These are phyloP conservation scores for Pythium apleroticum DNA, from an alignment of 352 stramenopile species.

Conservation along the genomic window DNA sequence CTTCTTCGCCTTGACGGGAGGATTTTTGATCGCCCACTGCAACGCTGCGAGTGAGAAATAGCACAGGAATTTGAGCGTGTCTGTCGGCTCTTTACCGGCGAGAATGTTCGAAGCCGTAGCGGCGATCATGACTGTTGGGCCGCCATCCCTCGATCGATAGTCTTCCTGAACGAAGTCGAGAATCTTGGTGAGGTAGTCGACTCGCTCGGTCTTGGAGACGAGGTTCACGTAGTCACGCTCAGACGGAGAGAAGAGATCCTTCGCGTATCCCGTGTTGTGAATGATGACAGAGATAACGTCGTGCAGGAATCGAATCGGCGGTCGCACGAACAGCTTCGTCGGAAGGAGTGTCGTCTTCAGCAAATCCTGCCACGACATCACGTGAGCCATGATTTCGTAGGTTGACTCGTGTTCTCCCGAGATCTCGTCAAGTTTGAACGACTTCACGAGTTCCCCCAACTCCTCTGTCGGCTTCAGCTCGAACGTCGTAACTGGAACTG, in stretches of 20 bases:
- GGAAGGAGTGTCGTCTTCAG: conserved; percentile 68
- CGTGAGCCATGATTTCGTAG: conserved; percentile 57
- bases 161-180: conserved; percentile 69
- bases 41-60: conserved; percentile 63
- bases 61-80: conserved; percentile 78
- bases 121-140: conserved; percentile 46
- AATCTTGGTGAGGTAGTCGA: conserved; percentile 73
- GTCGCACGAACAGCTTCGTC: conserved; percentile 68
- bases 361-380: conserved; percentile 81
- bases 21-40: conserved; percentile 45
- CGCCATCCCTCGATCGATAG: conserved; percentile 36
- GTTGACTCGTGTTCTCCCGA: conserved; percentile 61
- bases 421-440: conserved; percentile 46
- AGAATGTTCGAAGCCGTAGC: conserved; percentile 78
- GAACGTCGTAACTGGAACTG: conserved; percentile 38
- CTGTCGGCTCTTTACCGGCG: conserved; percentile 67
- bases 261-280: conserved; percentile 60
- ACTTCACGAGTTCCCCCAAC: conserved; percentile 34
- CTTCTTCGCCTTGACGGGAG: conserved; percentile 1
- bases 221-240: conserved; percentile 73
- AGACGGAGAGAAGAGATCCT: conserved; percentile 40
- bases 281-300: conserved; percentile 76
- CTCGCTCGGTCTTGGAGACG: conserved; percentile 66
- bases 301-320: conserved; percentile 81
- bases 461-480: conserved; percentile 37